These are phyloP conservation scores for Arthrobotrys musiformis DNA, from an alignment of 2,329 filamentous ascomycete genomes.

Conservation along the genomic window DNA sequence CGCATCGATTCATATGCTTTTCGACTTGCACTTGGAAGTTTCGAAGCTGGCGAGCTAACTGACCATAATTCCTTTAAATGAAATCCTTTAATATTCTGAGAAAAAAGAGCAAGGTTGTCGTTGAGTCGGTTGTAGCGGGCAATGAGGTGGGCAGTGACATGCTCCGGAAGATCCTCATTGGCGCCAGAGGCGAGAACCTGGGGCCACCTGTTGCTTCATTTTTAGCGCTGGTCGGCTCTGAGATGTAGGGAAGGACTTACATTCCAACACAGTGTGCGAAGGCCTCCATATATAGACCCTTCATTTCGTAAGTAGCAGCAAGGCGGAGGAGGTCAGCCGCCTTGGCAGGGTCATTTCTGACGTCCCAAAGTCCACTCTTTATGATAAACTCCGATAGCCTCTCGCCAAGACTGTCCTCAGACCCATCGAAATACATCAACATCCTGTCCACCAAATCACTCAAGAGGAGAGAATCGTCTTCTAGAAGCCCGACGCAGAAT, in stretches of 20 bases:
- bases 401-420: conserved; percentile 22
- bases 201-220: conserved; percentile 32
- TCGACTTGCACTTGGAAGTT: conserved; percentile 12
- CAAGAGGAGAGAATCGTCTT: conserved; percentile 40
- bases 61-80: conserved; percentile 34
- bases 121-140: not conserved
- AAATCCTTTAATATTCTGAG: conserved; percentile 19
- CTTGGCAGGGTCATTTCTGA: conserved; percentile 48
- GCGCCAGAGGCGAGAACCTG: conserved; percentile 17
- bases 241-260: conserved; percentile 8
- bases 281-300: conserved; percentile 33
- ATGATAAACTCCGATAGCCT: conserved; percentile 40
- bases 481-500: conserved; percentile 33
- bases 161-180: conserved; percentile 19
- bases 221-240: not conserved
- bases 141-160: not conserved
- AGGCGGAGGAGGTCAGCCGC: conserved; percentile 43
- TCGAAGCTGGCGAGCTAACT: conserved; percentile 23
- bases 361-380: conserved; percentile 48
- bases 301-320: conserved; percentile 38
- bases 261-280: conserved; percentile 51
- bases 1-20: conserved; percentile 39
- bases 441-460: conserved; percentile 48
- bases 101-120: not conserved
- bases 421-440: conserved; percentile 53